Percentiles rank a stretch among this genome's conserved stretches.
phyloP scores from a whole-genome alignment of 2,329 filamentous ascomycete genomes.

The Aspergillus sp. region DNA sequence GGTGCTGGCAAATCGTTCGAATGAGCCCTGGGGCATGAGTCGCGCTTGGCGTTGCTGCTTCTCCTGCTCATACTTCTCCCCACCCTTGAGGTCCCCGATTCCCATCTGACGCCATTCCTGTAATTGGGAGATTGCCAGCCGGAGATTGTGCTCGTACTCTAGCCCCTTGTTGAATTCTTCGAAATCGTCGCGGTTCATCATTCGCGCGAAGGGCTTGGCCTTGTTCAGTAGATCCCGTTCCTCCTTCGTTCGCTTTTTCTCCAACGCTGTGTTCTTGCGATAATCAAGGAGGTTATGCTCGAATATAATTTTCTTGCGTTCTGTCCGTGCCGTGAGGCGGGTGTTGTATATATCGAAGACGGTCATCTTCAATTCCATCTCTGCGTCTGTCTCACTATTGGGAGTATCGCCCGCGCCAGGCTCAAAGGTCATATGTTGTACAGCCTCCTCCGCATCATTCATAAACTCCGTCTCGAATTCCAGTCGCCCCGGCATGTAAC shows the following conservation, averaged over 20 bases:
- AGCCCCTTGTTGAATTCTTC: constrained; percentile 81
- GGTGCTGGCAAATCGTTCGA: constrained; percentile 77
- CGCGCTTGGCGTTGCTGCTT: constrained; percentile 73
- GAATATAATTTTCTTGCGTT: constrained; percentile 94
- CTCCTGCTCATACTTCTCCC: constrained; percentile 90
- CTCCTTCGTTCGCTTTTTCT: constrained; percentile 96
- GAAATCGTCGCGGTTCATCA: constrained; percentile 95
- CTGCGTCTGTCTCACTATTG: constrained; percentile 85
- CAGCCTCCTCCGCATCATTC: constrained; percentile 96
- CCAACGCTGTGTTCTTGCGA: constrained; percentile 79
- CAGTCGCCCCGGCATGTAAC: constrained; percentile 95
- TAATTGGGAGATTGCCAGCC: constrained; percentile 83
- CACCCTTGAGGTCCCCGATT: constrained; percentile 79
- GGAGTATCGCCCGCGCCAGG: constrained; percentile 91
- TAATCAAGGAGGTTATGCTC: constrained; percentile 94
- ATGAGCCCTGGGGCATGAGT: constrained; percentile 69
- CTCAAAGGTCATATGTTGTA: constrained; percentile 98
- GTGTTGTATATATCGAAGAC: constrained; percentile 99
- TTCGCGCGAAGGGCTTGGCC: constrained; percentile 90
- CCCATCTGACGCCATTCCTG: constrained; percentile 89
- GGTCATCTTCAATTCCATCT: constrained; percentile 95
- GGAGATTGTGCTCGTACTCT: constrained; percentile 85
- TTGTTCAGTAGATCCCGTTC: constrained; percentile 89
- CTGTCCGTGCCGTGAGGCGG: constrained; percentile 82
- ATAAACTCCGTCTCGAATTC: constrained; percentile 98